These are phyloP conservation scores for Heracleum sosnowskyi DNA, from an alignment of 129 eudicot genomes.

Conservation along the genomic window DNA sequence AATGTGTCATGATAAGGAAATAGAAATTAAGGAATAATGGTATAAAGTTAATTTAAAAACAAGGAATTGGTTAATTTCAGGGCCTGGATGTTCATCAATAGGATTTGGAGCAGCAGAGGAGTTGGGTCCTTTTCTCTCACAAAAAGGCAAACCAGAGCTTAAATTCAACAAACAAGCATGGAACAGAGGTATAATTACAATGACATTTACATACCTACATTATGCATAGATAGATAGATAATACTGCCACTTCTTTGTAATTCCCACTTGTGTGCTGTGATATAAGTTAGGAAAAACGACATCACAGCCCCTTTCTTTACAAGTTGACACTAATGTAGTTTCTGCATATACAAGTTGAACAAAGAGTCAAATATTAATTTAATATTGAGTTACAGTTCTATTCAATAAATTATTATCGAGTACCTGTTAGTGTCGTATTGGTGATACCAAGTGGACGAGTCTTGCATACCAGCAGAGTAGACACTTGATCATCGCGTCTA, in stretches of 20 bases:
- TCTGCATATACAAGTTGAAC: background rate
- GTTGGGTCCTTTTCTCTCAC: slow-evolving; percentile 69
- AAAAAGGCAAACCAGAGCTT: slow-evolving; percentile 52
- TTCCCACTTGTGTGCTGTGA: background rate
- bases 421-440: no score
- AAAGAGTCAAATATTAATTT: background rate
- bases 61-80: slow-evolving; percentile 22
- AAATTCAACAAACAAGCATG: slow-evolving; percentile 52
- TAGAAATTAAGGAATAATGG: background rate
- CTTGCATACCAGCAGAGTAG: background rate
- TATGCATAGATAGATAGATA: no score
- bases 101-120: slow-evolving; percentile 82
- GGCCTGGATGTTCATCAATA: slow-evolving; percentile 94
- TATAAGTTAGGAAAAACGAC: background rate
- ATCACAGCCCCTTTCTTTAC: background rate
- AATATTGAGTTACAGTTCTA: no score
- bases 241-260: background rate
- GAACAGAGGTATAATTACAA: slow-evolving; percentile 56
- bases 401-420: no score
- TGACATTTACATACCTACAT: background rate
- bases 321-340: background rate
- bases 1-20: background rate
- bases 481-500: background rate
- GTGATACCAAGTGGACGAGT: no score
- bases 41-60: background rate